A percentile compares a stretch with the other conserved stretches of the same genome.
Evolutionary conservation across 345 rosid genomes (phyloP).

Genomic region (Durio zibethinus): DNA sequence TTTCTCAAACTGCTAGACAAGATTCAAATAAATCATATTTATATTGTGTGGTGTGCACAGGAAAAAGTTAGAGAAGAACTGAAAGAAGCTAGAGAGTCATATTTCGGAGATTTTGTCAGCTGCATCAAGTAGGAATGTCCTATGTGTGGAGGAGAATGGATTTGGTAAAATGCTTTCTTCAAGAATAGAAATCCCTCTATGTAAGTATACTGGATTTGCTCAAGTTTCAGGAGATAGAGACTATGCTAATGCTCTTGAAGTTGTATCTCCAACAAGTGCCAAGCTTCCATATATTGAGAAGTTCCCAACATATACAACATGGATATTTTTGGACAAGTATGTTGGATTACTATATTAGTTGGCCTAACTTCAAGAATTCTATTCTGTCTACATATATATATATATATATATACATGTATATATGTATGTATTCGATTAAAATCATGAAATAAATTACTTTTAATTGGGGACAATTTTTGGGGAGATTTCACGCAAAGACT

Average conservation of each 20-base stretch:
- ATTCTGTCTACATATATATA: not conserved
- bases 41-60: conserved; percentile 36
- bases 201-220: conserved; percentile 50
- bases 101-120: conserved; percentile 38
- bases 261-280: conserved; percentile 35
- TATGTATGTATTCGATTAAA: not conserved
- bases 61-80: conserved; percentile 67
- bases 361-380: not conserved
- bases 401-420: not conserved
- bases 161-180: conserved; percentile 30
- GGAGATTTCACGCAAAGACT: not conserved
- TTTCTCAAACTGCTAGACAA: not conserved
- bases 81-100: conserved; percentile 50
- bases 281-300: conserved; percentile 65
- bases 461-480: not conserved
- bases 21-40: not conserved
- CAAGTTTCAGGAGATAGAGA: conserved; percentile 69
- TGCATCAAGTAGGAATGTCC: conserved; percentile 38
- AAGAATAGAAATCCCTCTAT: conserved; percentile 55
- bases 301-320: conserved; percentile 87
- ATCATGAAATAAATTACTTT: not conserved
- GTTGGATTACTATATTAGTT: conserved; percentile 7
- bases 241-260: conserved; percentile 56
- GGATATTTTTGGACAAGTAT: conserved; percentile 96
- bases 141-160: conserved; percentile 30